Evolutionary conservation across 1,284 basidiomycete genomes (phyloP), one percentile per base, ranked within the genome.

Genomic region (Ceratobasidium sp.): DNA sequence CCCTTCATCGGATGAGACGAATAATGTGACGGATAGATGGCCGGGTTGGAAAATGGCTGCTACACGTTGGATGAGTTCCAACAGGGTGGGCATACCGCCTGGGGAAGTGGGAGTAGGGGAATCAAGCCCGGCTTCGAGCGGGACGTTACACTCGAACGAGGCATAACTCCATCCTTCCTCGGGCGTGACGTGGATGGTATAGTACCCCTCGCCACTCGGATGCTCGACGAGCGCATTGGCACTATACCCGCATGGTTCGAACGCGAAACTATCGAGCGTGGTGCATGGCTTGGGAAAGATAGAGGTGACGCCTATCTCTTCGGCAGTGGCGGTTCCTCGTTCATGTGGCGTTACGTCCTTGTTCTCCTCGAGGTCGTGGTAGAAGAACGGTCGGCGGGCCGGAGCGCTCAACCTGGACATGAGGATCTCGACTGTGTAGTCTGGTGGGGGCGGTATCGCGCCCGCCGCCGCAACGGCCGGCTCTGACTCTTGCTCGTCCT

Each of bases 121-220:
- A n/a, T 56, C 39, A n/a, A 66, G 52, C 11, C 62, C 62, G 72
- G 73, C 53, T 39, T 79, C 79, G 23, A 95, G 83, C 2, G 93
- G 91, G n/a, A 98, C 87, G 78, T 99, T 99, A 80, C 94, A 97
- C 80, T 99, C 97, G 80, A 99, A 99, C 74, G 90, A 93, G 57
- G 97, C 97, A 78, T 97, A 99, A 56, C 93, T 96, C 88, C 93
- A 98, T 69, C 92, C 95, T 73, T 91, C 87, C 78, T 99, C 97
- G 36, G 97, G 97, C 0, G 97, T 99, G 62, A 99, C 97, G 78
- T 99, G 97, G 71, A 99, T 96, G 7, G 95, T 99, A 79, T 94
- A 98, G 80, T 99, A 99, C 33, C 95, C 93, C n/a, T 71, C 72
- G 1, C 64, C 59, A 4, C 72, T 72, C 13, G 82, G 78, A 5